Percentiles rank a stretch among this genome's conserved stretches.
These are phyloP conservation scores for Zygoascus biomembranicola DNA, from an alignment of 805 yeast genomes.

Conservation along the genomic window DNA sequence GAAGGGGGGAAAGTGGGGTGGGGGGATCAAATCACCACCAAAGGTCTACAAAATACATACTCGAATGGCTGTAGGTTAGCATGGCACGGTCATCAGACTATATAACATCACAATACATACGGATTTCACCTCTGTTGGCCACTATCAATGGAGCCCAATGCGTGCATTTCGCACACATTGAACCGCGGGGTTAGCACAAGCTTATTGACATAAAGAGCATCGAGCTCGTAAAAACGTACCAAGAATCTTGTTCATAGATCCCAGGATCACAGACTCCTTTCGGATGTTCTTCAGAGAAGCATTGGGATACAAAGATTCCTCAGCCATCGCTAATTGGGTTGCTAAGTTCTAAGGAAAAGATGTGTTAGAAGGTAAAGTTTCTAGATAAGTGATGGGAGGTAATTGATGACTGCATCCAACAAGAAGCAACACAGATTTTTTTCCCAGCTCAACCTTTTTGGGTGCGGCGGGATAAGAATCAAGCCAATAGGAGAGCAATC, in stretches of 20 bases:
- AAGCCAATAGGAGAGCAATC: neutral
- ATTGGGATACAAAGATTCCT: neutral
- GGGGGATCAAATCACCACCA: neutral
- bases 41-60: conserved; percentile 4
- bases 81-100: conserved; percentile 19
- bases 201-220: neutral
- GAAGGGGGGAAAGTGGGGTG: too few species aligned
- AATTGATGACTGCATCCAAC: neutral
- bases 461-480: neutral
- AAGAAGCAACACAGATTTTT: neutral
- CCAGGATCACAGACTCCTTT: conserved; percentile 35
- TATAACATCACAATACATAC: conserved; percentile 17
- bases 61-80: conserved; percentile 10
- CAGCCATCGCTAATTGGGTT: neutral
- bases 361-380: neutral
- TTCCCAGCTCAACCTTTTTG: neutral
- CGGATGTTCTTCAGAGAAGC: conserved; percentile 29
- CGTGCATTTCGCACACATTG: neutral
- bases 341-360: neutral
- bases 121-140: conserved; percentile 35
- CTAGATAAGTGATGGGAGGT: neutral
- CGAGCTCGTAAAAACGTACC: conserved; percentile 18
- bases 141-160: conserved; percentile 15
- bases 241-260: conserved; percentile 43
- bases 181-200: neutral